phyloP scores from a whole-genome alignment of 176 grass and related monocot genomes.

The Musa itinerans region DNA sequence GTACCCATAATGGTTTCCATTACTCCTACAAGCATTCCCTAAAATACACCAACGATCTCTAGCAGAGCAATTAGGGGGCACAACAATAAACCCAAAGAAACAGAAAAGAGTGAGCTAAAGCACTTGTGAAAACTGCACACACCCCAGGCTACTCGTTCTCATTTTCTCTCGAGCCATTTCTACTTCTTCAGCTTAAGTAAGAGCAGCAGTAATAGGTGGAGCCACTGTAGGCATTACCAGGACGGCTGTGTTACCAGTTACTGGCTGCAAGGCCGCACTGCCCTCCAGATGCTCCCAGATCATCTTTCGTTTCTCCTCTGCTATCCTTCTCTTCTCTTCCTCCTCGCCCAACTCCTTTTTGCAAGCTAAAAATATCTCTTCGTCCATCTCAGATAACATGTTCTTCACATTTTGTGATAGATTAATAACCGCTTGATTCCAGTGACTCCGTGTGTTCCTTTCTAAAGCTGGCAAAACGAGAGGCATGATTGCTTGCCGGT shows the following conservation, averaged over 20 bases:
- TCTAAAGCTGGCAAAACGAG: conserved; percentile 82
- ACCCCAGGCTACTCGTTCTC: background rate
- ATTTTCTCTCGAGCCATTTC: background rate
- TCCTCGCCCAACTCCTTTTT: conserved; percentile 59
- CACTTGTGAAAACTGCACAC: too few relatives aligned
- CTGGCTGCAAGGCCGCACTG: conserved; percentile 28
- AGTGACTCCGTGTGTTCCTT: conserved; percentile 64
- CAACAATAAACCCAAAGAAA: too few relatives aligned
- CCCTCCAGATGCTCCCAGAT: conserved; percentile 80
- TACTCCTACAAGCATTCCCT: too few relatives aligned
- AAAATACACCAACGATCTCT: too few relatives aligned
- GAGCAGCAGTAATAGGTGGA: conserved; percentile 40
- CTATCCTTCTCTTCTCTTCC: conserved; percentile 48
- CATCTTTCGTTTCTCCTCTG: conserved; percentile 51
- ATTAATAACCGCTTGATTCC: conserved; percentile 87
- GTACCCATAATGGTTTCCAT: too few relatives aligned
- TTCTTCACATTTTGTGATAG: conserved; percentile 76
- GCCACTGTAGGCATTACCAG: conserved; percentile 26
- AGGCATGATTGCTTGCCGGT: conserved; percentile 65
- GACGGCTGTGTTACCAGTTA: conserved; percentile 40
- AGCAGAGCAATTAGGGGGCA: too few relatives aligned
- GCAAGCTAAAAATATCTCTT: conserved; percentile 56
- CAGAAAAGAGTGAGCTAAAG: too few relatives aligned
- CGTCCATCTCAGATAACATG: conserved; percentile 87
- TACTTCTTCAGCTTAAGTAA: conserved; percentile 16